phyloP scores from a whole-genome alignment of 768 basidiomycete species.

The Cyclocybe aegerita region DNA sequence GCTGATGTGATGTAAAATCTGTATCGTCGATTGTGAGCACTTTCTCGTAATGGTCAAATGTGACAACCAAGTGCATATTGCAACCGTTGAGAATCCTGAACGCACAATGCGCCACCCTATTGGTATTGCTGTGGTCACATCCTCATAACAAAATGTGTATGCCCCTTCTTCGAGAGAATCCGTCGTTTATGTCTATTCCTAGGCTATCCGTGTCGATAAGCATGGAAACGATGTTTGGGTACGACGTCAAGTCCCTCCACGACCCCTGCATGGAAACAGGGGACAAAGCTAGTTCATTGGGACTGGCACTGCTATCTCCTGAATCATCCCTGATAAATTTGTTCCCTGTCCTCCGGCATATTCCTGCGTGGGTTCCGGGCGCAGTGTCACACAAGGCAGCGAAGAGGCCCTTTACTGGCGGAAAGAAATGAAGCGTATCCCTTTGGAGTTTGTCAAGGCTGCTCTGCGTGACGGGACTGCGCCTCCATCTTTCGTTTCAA shows the following conservation, averaged over 20 bases:
- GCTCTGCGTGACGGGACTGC: too few species aligned
- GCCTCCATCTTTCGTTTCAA: too few species aligned
- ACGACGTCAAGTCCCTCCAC: conserved; percentile 6
- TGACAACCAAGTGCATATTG: too few species aligned
- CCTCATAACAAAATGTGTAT: conserved; percentile 15
- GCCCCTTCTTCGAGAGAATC: background rate
- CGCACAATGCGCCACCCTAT: too few species aligned
- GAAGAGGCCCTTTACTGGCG: background rate
- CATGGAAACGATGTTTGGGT: conserved; percentile 16
- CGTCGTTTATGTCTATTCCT: too few species aligned
- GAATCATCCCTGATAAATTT: conserved; percentile 10
- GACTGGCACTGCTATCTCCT: conserved; percentile 2
- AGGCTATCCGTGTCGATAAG: conserved; percentile 16
- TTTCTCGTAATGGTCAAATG: too few species aligned
- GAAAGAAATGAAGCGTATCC: background rate
- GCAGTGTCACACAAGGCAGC: conserved; percentile 5
- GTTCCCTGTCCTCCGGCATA: conserved; percentile 8
- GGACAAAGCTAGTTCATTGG: conserved; percentile 2
- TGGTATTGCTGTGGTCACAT: too few species aligned
- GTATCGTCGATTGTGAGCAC: too few species aligned
- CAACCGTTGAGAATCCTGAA: too few species aligned
- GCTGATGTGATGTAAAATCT: too few species aligned
- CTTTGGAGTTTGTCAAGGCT: conserved; percentile 3
- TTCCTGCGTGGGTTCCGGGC: conserved; percentile 15
- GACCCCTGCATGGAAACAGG: conserved; percentile 12